Evolutionary conservation across 306 rosid genomes (phyloP), one percentile per base, ranked within the genome.

Genomic region (Begonia masoniana): DNA sequence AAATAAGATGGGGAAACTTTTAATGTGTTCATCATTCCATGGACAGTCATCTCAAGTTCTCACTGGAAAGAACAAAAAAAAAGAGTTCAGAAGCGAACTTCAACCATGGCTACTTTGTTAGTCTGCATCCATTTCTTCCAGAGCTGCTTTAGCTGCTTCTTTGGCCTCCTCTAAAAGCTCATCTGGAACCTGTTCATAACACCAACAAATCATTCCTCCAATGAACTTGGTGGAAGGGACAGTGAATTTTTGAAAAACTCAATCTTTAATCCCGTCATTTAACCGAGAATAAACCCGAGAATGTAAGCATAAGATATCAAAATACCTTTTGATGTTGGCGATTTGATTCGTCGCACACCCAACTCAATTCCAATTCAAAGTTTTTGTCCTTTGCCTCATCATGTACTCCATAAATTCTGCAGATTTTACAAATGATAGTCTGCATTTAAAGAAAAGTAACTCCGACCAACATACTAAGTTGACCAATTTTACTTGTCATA

Each of bases 51-150:
- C 24, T 21, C 24, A 2, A 21, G 24, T 21, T 21, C 24, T 21
- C 24, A 3, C 4, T 2, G 24, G 24, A 21, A 21, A 21, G 24
- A 21, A 21, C 24, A 21, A 21, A 21, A 21, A 21, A 21, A 3
- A 2, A 21, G 0, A n/a, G 24, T 21, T 21, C 24, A 21, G 24
- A 21, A 21, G 24, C 24, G 2, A 21, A 21, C 24, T 2, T 21
- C 24, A 21, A 21, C 24, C 24, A 21, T 21, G 24, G 24, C 24
- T 21, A 21, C 47, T 47, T 61, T 57, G 15, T 46, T 77, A 89
- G 73, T 91, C 97, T 17, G 95, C 97, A 68, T 88, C 97, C 95
- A 88, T 88, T 74, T 88, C 97, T 74, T 88, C 95, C 76, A 88
- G 78, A 54, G 97, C 95, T 12, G 84, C 84, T 74, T 75, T 88